phyloP scores from a whole-genome alignment of 306 rosid genomes.

The Arachis hypogaea region DNA sequence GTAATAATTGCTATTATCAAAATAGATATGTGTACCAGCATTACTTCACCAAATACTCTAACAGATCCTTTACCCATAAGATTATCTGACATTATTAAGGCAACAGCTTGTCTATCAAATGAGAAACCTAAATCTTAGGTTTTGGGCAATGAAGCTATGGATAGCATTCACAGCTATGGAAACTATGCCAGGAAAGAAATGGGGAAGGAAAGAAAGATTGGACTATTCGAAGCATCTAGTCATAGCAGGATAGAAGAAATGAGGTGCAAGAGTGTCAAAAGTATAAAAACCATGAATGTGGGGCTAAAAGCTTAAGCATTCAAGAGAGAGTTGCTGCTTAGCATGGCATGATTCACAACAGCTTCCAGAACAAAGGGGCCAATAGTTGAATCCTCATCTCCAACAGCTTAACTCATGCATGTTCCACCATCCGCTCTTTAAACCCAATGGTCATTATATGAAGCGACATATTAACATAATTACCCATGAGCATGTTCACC shows the following conservation, averaged over 20 bases:
- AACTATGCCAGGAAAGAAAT: neutral
- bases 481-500: neutral
- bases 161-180: neutral
- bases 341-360: neutral
- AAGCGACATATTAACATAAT: too few relatives aligned
- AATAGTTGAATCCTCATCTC: neutral
- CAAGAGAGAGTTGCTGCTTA: neutral
- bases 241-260: neutral
- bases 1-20: neutral
- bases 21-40: neutral
- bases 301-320: neutral
- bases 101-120: neutral
- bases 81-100: neutral
- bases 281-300: neutral
- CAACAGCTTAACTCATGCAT: neutral
- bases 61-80: neutral
- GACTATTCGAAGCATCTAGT: neutral
- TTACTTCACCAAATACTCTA: neutral
- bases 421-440: neutral
- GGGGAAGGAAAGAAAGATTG: neutral
- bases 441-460: neutral
- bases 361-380: neutral
- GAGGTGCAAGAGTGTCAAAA: neutral
- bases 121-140: neutral
- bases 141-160: neutral